Conservation (phyloP, 352 stramenopile species). For the Peronospora belbahrii region DNA sequence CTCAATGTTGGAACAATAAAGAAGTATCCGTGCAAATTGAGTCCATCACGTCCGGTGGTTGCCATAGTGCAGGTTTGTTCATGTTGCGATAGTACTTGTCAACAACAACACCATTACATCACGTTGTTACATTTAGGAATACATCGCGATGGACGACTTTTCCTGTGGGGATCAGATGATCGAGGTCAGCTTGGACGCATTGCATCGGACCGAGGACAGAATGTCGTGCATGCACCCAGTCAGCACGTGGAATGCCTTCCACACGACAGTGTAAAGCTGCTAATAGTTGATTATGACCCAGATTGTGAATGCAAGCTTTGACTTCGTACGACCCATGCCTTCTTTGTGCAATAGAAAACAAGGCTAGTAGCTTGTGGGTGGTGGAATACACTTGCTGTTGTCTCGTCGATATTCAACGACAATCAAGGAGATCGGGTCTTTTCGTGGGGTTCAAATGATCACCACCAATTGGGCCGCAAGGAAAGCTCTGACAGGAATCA, state of each 20-base stretch:
- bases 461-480: constrained; percentile 39
- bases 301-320: not conserved
- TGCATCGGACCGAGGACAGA: constrained; percentile 5
- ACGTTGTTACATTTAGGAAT: constrained; percentile 20
- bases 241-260: constrained; percentile 7
- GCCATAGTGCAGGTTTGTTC: constrained; percentile 55
- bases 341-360: constrained; percentile 13
- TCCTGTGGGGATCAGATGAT: constrained; percentile 64
- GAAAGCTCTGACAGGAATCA: not conserved
- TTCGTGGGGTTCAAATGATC: constrained; percentile 54
- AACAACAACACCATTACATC: not conserved
- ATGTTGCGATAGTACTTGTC: not conserved
- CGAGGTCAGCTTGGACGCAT: constrained; percentile 34
- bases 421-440: constrained; percentile 18
- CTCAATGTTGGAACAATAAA: constrained; percentile 29
- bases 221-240: constrained; percentile 1
- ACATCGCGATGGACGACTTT: constrained; percentile 28
- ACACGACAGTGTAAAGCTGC: constrained; percentile 6
- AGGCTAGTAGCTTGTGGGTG: constrained; percentile 60
- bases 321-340: not conserved
- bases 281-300: not conserved
- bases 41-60: constrained; percentile 49
- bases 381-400: constrained; percentile 53
- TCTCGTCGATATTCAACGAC: constrained; percentile 7
- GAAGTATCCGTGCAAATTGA: constrained; percentile 19